Percentiles rank a stretch among this genome's conserved stretches.
Evolutionary conservation across 2,329 filamentous ascomycete species (phyloP).

Genomic region (Trichoderma guizhouense): DNA sequence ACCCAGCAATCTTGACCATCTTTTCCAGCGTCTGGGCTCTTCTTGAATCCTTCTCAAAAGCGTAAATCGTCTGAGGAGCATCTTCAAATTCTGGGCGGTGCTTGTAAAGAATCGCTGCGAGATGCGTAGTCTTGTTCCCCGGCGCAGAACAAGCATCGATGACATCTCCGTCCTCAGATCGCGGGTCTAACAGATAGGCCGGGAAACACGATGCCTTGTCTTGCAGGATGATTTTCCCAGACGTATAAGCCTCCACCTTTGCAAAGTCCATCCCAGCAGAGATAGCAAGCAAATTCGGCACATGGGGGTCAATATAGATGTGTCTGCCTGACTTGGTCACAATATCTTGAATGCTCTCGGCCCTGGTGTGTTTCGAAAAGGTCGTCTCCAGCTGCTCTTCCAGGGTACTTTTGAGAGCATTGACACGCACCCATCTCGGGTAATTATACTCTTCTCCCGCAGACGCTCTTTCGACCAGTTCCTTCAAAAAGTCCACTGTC

Average conservation of each 20-base stretch:
- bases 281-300: constrained; percentile 80
- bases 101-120: constrained; percentile 68
- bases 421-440: constrained; percentile 91
- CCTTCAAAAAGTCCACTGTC: constrained; percentile 63
- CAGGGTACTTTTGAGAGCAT: constrained; percentile 69
- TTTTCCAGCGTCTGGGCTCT: constrained; percentile 74
- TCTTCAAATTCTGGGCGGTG: constrained; percentile 37
- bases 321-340: constrained; percentile 45
- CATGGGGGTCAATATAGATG: constrained; percentile 72
- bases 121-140: constrained; percentile 95
- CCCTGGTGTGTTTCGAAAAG: constrained; percentile 62
- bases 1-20: constrained; percentile 79
- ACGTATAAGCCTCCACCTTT: constrained; percentile 67
- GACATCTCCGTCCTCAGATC: constrained; percentile 65
- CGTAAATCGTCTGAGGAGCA: constrained; percentile 54
- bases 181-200: constrained; percentile 76
- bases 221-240: constrained; percentile 81
- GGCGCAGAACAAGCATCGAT: constrained; percentile 95
- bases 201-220: constrained; percentile 98
- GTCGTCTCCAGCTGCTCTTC: constrained; percentile 70
- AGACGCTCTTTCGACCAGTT: constrained; percentile 51
- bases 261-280: constrained; percentile 69
- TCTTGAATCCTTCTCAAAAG: constrained; percentile 72
- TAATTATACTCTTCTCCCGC: constrained; percentile 55
- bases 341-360: constrained; percentile 55